Evolutionary conservation across 2,329 filamentous ascomycete species (phyloP), one percentile per base, ranked within the genome.

Genomic region (Stachybotrys chartarum): DNA sequence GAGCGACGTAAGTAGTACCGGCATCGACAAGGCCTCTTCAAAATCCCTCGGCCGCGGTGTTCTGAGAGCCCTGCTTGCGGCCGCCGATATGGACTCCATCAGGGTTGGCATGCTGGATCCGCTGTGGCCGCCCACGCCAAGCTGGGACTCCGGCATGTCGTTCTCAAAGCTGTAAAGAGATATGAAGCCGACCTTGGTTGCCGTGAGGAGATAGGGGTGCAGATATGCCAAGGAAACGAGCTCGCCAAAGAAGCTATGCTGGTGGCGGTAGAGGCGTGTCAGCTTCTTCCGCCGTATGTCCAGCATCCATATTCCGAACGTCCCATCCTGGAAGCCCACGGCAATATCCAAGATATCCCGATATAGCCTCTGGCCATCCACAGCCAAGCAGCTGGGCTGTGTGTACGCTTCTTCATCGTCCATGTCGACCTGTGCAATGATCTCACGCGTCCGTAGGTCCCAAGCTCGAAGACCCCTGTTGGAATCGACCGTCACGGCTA

Each of bases 141-240:
- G 16, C 45, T 30, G 46, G 31, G 14, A 16, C 18, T 3, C 24
- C 10, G 45, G 18, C 18, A 8, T n/a, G n/a, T 47, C 16, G 53
- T 12, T 59, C 52, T 77, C 70, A 58, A 92, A 86, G 0, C 80
- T 83, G 68, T 95, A 96, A 1, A 97, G 71, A 0, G 88, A 91
- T 45, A 97, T 75, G 7, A 87, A 73, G 50, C 91, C 88, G 14
- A 83, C 81, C 30, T 83, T 79, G 1, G 90, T 93, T 59, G 94
- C 90, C 1, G 88, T 90, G 10, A 96, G 73, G 2, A 95, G 69
- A 65, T 92, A 94, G 0, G 91, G 90, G 58, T 85, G 82, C 0
- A 83, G 82, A 55, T 86, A 85, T 6, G 91, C 88, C 49, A 94
- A 77, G 0, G 86, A 84, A 3, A 84, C 82, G 39, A 96, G 75